phyloP scores from a whole-genome alignment of 2,329 filamentous ascomycete species.

The Aspergillus sp. region DNA sequence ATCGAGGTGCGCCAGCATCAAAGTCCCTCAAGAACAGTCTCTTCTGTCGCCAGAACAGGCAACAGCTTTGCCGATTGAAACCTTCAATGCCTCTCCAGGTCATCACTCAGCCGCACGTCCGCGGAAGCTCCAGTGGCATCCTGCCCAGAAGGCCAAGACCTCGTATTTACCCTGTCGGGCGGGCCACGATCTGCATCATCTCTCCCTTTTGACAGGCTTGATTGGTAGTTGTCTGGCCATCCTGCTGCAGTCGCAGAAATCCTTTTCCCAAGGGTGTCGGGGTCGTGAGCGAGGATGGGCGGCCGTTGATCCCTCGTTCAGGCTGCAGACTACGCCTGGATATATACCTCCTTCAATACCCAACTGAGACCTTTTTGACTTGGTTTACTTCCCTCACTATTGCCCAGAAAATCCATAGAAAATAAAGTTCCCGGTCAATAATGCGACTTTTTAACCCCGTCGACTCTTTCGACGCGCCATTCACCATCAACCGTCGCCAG shows the following conservation, averaged over 20 bases:
- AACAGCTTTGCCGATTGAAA: neutral
- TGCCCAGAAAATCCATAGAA: neutral
- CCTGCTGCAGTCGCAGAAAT: neutral
- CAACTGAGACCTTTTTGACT: neutral
- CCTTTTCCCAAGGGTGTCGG: neutral
- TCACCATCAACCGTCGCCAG: neutral
- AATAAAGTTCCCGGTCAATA: neutral
- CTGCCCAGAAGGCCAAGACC: neutral
- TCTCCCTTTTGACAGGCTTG: neutral
- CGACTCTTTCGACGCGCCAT: neutral
- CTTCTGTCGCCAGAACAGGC: neutral
- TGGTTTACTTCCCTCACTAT: neutral
- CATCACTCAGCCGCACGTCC: neutral
- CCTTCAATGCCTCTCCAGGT: neutral
- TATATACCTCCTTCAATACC: neutral
- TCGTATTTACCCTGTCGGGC: neutral
- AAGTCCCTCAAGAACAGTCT: neutral
- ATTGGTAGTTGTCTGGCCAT: neutral
- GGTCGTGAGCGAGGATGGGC: neutral
- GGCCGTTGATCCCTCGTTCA: neutral
- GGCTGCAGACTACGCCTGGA: neutral
- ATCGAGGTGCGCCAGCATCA: neutral
- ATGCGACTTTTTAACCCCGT: conserved; percentile 5
- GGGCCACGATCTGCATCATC: neutral
- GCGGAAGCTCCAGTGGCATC: neutral